Conservation (phyloP, 169 alveolate genomes). For the Perkinsus olseni region DNA sequence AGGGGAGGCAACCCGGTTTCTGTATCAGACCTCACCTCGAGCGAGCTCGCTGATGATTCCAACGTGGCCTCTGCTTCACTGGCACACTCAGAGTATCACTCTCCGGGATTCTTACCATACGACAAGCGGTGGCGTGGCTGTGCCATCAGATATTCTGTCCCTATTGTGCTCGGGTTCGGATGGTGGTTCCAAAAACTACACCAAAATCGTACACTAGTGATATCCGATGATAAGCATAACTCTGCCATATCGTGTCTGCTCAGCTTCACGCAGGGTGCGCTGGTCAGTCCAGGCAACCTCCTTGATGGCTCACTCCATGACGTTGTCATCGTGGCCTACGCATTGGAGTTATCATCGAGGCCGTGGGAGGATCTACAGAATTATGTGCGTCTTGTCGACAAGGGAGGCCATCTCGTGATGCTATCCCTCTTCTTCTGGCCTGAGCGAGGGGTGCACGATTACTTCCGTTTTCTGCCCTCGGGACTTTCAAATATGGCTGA, state of each 20-base stretch:
- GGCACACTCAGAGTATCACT: neutral
- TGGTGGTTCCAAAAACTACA: neutral
- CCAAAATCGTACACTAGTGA: neutral
- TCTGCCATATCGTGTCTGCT: neutral
- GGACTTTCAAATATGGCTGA: neutral
- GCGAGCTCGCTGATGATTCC: neutral
- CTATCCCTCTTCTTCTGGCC: neutral
- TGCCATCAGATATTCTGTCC: neutral
- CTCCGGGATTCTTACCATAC: neutral
- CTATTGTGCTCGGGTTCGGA: neutral
- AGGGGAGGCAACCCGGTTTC: neutral
- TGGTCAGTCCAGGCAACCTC: neutral
- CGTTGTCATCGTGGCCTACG: neutral
- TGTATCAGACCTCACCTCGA: neutral
- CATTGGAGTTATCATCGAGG: neutral
- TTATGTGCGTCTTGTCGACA: neutral
- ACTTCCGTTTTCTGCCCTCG: neutral
- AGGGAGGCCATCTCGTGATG: neutral
- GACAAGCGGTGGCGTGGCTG: neutral
- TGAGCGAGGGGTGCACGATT: neutral
- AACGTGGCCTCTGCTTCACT: neutral
- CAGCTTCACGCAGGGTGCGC: neutral
- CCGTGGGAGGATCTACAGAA: neutral
- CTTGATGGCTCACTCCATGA: neutral
- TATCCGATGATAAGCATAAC: neutral